These are phyloP conservation scores for Diatrype stigma DNA, from an alignment of 2,329 filamentous ascomycete genomes.

Conservation along the genomic window DNA sequence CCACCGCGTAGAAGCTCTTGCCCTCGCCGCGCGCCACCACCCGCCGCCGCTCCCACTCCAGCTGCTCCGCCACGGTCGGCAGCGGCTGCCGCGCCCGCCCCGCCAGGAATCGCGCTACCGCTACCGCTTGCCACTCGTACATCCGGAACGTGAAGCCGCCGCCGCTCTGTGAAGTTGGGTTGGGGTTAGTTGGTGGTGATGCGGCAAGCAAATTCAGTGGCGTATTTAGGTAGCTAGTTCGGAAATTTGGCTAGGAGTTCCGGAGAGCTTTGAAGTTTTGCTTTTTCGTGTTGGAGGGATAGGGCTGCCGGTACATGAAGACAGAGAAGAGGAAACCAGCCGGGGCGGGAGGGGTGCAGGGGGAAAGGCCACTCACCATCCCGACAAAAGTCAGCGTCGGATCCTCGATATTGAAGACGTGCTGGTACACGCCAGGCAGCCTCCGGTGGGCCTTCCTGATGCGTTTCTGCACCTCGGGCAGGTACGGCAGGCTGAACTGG, in stretches of 20 bases:
- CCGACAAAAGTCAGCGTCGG: slow-evolving; percentile 31
- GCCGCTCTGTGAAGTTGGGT: slow-evolving; percentile 22
- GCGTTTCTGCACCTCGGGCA: slow-evolving; percentile 41
- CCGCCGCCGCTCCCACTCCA: slow-evolving; percentile 27
- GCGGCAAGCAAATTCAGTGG: too few species aligned
- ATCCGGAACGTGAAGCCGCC: slow-evolving; percentile 34
- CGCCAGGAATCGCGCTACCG: slow-evolving; percentile 30
- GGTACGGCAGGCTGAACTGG: slow-evolving; percentile 52
- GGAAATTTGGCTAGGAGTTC: background rate
- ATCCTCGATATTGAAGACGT: slow-evolving; percentile 32
- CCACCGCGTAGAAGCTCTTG: slow-evolving; percentile 28
- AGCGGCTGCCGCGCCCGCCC: slow-evolving; percentile 23
- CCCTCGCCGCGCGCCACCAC: slow-evolving; percentile 26
- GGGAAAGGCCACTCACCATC: slow-evolving; percentile 26
- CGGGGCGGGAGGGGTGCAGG: background rate
- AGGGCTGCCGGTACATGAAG: too few species aligned
- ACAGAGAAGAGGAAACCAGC: too few species aligned
- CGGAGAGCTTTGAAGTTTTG: too few species aligned
- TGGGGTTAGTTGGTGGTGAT: too few species aligned
- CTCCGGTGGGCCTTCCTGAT: slow-evolving; percentile 33
- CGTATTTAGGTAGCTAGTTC: too few species aligned
- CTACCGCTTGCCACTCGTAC: slow-evolving; percentile 36
- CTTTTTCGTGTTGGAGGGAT: too few species aligned
- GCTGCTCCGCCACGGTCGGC: slow-evolving; percentile 24
- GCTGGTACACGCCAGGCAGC: slow-evolving; percentile 32